These are phyloP conservation scores for Ochromonadaceae sp. DNA, from an alignment of 352 stramenopile genomes.

Conservation along the genomic window DNA sequence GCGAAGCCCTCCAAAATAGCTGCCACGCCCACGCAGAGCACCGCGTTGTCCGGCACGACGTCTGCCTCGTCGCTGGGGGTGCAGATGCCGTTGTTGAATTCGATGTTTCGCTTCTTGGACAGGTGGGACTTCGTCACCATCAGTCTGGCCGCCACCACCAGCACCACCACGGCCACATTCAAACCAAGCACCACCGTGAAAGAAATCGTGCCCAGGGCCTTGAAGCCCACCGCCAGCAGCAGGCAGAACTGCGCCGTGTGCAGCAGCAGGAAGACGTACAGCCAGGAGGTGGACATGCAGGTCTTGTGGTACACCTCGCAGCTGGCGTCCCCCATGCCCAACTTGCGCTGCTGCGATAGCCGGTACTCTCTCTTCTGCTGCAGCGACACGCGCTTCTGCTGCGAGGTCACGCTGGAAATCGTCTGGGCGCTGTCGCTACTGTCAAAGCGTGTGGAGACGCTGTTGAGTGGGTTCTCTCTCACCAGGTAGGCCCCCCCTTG, in stretches of 20 bases:
- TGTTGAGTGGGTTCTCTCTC: no score
- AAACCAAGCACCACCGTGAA: neutral
- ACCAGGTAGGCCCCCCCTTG: no score
- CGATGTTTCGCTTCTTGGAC: neutral
- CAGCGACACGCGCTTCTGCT: no score
- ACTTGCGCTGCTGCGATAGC: no score
- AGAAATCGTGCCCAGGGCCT: neutral
- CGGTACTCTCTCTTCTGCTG: no score
- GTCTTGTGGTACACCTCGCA: neutral
- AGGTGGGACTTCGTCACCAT: neutral
- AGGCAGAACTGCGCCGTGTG: neutral
- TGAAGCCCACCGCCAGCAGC: neutral
- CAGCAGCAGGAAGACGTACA: neutral
- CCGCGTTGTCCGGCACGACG: neutral
- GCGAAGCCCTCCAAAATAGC: neutral
- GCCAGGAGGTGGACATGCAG: neutral
- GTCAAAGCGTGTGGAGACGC: no score
- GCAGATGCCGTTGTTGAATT: neutral
- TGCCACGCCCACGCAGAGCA: neutral
- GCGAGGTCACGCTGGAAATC: no score
- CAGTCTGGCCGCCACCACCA: neutral
- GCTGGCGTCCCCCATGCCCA: neutral
- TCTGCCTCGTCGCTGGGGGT: conserved; percentile 15
- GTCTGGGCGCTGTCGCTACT: no score
- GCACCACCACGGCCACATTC: neutral